Evolutionary conservation across 2,329 filamentous ascomycete species (phyloP).

Genomic region (Cladosporium velox): DNA sequence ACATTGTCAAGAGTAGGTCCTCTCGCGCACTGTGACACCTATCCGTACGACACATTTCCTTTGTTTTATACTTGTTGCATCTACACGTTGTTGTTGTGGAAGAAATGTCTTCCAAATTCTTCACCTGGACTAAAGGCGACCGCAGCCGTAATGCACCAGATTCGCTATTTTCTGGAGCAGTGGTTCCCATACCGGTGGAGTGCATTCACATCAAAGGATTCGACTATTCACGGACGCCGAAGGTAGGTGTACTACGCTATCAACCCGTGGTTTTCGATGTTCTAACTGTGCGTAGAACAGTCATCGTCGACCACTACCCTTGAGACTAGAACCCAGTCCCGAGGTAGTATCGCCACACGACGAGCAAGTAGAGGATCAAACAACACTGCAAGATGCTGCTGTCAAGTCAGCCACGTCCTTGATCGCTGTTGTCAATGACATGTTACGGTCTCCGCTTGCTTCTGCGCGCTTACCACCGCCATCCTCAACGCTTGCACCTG

Average conservation of each 20-base stretch:
- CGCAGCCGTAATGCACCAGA: conserved; percentile 36
- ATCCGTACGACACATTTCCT: neutral
- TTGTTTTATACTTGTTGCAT: neutral
- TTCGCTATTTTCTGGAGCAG: conserved; percentile 40
- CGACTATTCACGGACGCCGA: conserved; percentile 26
- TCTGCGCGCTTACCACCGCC: conserved; percentile 33
- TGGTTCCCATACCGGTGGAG: conserved; percentile 41
- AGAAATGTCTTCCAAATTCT: conserved; percentile 44
- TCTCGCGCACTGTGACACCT: neutral
- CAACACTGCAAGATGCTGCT: conserved; percentile 35
- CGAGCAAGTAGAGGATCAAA: conserved; percentile 27
- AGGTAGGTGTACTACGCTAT: conserved; percentile 23
- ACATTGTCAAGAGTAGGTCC: conserved; percentile 1
- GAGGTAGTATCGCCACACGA: conserved; percentile 3
- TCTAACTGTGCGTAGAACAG: neutral
- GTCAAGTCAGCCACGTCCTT: conserved; percentile 39
- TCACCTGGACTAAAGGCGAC: conserved; percentile 48
- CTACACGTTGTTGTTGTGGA: conserved; percentile 18
- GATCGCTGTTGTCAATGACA: conserved; percentile 46
- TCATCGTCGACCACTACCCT: conserved; percentile 31
- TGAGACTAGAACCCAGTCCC: conserved; percentile 27
- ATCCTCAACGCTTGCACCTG: conserved; percentile 36
- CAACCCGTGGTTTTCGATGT: neutral
- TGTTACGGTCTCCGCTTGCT: conserved; percentile 44
- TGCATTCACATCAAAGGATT: conserved; percentile 34